Evolutionary conservation across 75 land plant species (phyloP), one percentile per base, ranked within the genome.

Genomic region (Pseudotsuga menziesii): DNA sequence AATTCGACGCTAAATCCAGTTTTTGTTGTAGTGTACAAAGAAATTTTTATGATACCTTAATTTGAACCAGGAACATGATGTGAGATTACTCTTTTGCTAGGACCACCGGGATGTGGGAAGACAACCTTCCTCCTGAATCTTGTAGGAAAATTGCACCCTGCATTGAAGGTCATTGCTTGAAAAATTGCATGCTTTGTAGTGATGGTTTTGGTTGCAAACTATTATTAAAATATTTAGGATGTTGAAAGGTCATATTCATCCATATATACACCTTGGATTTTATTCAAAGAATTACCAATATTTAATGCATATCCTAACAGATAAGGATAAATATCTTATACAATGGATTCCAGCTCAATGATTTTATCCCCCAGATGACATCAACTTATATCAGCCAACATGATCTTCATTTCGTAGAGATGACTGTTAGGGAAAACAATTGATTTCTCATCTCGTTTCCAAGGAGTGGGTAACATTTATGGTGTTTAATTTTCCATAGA

Each of bases 381-480:
- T 48, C 83, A 9, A 82, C 85, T 56, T 83, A 83, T 72, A 80
- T 83, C 48, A 83, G 85, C 56, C 85, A 84, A 77, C 73, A 81
- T 64, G 85, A 84, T 41, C 75, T 81, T 7, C 85, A 84, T 35
- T 77, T 81, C 36, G 84, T 78, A 13, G 85, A 84, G 61, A 76
- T 84, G 83, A 84, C 85, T 2, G 85, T 84, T 22, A 81, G 85
- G 64, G 85, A 84, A 84, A 72, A 81, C 77, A 12, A 25, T 84
- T 5, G 85, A 84, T 44, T 84, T 84, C 62, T 76, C 85, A 5
- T 83, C 83, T 52, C 62, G 78, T 2, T 84, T 44, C 66, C 85
- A 84, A 66, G 85, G 85, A 5, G 72, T 81, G 56, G 85, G 85
- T 19, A 77, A 78, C 83, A 64, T 0, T 29, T 29, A 29, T 29